A percentile compares a stretch with the other conserved stretches of the same genome.
Evolutionary conservation across 2,329 filamentous ascomycete species (phyloP).

Genomic region (Penicillium sp.): DNA sequence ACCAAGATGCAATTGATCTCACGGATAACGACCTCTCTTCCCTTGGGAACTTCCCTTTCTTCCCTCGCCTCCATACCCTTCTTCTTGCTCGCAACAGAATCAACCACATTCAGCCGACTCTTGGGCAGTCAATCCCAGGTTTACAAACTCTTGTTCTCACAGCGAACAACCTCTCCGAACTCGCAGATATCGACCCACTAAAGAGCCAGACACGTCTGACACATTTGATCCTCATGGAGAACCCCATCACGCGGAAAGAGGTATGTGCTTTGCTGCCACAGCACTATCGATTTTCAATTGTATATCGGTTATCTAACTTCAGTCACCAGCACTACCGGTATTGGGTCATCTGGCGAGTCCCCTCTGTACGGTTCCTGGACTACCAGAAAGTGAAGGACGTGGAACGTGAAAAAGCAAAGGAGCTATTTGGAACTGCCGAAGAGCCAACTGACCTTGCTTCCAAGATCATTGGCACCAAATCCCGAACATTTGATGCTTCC

Average conservation of each 20-base stretch:
- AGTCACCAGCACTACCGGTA: slow-evolving; percentile 79
- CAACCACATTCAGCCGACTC: slow-evolving; percentile 73
- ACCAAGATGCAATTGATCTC: slow-evolving; percentile 95
- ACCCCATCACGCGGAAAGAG: slow-evolving; percentile 91
- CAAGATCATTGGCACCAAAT: slow-evolving; percentile 85
- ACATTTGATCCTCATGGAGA: slow-evolving; percentile 81
- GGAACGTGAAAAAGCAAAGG: slow-evolving; percentile 74
- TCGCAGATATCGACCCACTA: slow-evolving; percentile 86
- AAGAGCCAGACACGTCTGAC: slow-evolving; percentile 70
- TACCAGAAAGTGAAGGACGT: slow-evolving; percentile 87
- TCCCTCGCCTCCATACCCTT: slow-evolving; percentile 82
- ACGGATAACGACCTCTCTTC: slow-evolving; percentile 96
- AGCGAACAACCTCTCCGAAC: slow-evolving; percentile 78
- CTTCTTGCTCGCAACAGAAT: slow-evolving; percentile 90
- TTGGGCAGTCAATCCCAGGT: slow-evolving; percentile 78
- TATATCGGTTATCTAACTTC: neutral
- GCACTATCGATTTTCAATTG: neutral
- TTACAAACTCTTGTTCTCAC: slow-evolving; percentile 81
- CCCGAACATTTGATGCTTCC: slow-evolving; percentile 68
- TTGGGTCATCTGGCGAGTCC: slow-evolving; percentile 88
- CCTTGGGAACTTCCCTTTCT: slow-evolving; percentile 90
- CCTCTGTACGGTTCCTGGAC: slow-evolving; percentile 85
- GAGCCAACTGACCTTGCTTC: slow-evolving; percentile 80
- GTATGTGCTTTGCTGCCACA: slow-evolving; percentile 56
- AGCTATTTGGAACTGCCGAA: slow-evolving; percentile 79